Base-by-base conservation (phyloP, 2,329 filamentous ascomycete species). In the Triangularia verruculosa region DNA sequence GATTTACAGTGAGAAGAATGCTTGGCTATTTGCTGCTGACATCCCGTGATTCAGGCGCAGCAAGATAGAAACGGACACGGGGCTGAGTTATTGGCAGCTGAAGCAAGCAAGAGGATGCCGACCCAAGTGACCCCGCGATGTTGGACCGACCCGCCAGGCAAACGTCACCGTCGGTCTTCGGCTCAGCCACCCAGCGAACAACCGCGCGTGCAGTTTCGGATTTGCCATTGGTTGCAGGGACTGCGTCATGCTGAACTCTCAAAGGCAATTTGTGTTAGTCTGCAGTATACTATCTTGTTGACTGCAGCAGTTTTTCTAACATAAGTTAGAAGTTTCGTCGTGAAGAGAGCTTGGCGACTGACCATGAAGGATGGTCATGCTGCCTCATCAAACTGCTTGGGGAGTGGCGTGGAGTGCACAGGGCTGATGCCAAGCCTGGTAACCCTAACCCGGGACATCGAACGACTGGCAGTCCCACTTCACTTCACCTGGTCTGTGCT, bases 11-110 rank as follows among this genome's bases (percentile, higher is more conserved):
- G 20, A 13, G 24, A 63, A 11, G 32, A 60, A 55, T 27, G 56
- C 12, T 24, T n/a, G 28, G 17, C 60, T 34, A 34, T 15, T n/a
- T 47, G 59, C 59, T 66, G 62, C 60, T 62, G 60, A 63, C 17
- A 57, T 57, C 53, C 47, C 43, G 64, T 63, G 53, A 61, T 57
- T 66, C 62, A 63, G 62, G 57, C 57, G 62, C 62, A 57, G 57
- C 52, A 62, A 22, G 13, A 27, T 47, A 27, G 43, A 9, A n/a
- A 53, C 39, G 24, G 17, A 47, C 53, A 63, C 60, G 62, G 62
- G 64, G 64, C 61, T 66, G 57, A 59, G 62, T 54, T 52, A 52
- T 51, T 59, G 57, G 57, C 54, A 47, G 39, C 43, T 52, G 32
- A 62, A 25, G 34, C 57, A 52, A 53, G 24, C 25, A 39, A 22